phyloP scores from a whole-genome alignment of 2,329 filamentous ascomycete species.

The Pseudodiploospora longispora region DNA sequence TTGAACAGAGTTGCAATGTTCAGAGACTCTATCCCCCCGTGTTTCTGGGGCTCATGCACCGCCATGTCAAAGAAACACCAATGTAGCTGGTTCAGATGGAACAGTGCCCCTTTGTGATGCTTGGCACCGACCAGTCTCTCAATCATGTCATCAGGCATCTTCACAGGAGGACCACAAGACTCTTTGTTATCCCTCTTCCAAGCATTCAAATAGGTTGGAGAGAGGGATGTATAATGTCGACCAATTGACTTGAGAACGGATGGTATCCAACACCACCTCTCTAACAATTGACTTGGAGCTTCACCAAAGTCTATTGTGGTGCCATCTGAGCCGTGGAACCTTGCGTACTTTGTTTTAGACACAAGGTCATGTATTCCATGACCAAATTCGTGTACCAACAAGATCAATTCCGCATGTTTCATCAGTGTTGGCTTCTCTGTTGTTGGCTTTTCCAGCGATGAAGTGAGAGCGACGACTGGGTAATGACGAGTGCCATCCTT shows the following conservation, averaged over 20 bases:
- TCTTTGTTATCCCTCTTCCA: not conserved
- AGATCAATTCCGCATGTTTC: slow-evolving; percentile 35
- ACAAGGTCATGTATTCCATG: slow-evolving; percentile 47
- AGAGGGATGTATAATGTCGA: not conserved
- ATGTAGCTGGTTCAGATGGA: not conserved
- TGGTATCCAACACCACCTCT: slow-evolving; percentile 3
- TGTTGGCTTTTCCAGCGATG: slow-evolving; percentile 40
- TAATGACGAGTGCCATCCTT: slow-evolving; percentile 38
- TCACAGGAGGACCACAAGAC: not conserved
- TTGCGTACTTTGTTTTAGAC: slow-evolving; percentile 39
- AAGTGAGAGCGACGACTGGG: slow-evolving; percentile 46
- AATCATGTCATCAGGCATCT: not conserved
- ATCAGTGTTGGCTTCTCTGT: slow-evolving; percentile 41
- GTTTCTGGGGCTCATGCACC: slow-evolving; percentile 1
- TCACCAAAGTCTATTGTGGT: slow-evolving; percentile 6
- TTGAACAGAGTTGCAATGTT: not conserved
- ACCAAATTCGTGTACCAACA: slow-evolving; percentile 40
- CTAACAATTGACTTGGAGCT: slow-evolving; percentile 5
- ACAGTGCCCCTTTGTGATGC: not conserved
- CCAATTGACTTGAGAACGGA: not conserved
- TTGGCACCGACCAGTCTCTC: not conserved
- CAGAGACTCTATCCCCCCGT: not conserved
- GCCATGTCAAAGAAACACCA: slow-evolving; percentile 3
- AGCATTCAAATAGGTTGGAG: not conserved
- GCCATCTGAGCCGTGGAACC: slow-evolving; percentile 13